A percentile compares a stretch with the other conserved stretches of the same genome.
phyloP scores from a whole-genome alignment of 768 basidiomycete genomes.

The Leccinum variicolor region DNA sequence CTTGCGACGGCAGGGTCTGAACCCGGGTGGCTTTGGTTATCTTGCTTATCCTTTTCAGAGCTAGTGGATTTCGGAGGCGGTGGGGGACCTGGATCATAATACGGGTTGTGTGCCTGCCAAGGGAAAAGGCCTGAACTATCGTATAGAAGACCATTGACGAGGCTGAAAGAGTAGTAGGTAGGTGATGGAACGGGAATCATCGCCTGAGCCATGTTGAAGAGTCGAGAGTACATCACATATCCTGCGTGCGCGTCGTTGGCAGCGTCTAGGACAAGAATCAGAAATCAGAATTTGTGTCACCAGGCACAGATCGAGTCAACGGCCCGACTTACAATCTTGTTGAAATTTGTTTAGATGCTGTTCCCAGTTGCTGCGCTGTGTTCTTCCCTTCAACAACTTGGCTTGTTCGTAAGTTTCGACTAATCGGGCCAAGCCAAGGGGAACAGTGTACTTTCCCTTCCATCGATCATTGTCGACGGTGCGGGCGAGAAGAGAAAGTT shows the following conservation, averaged over 20 bases:
- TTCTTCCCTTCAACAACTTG: conserved; percentile 53
- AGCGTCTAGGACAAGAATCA: conserved; percentile 47
- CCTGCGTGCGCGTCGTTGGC: conserved; percentile 71
- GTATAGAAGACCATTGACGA: conserved; percentile 43
- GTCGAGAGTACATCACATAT: conserved; percentile 46
- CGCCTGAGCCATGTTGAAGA: conserved; percentile 41
- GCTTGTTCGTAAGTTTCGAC: conserved; percentile 57
- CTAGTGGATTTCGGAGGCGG: conserved; percentile 44
- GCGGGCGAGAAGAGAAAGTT: conserved; percentile 66
- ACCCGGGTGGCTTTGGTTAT: background rate
- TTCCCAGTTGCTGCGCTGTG: conserved; percentile 74
- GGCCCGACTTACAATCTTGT: conserved; percentile 52
- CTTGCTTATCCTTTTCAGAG: conserved; percentile 6
- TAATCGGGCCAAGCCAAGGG: conserved; percentile 63
- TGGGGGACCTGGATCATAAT: conserved; percentile 70
- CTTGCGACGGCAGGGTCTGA: background rate
- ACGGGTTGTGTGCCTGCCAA: conserved; percentile 61
- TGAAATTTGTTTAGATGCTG: conserved; percentile 40
- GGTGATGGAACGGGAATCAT: conserved; percentile 32
- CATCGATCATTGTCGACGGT: conserved; percentile 68
- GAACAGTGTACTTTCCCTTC: conserved; percentile 63
- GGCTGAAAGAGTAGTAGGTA: conserved; percentile 57
- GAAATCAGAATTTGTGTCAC: conserved; percentile 5
- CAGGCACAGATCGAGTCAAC: background rate
- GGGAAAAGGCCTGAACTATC: conserved; percentile 32